Conservation (phyloP, 148 eudicot species). For the Chenopodium berlandieri region DNA sequence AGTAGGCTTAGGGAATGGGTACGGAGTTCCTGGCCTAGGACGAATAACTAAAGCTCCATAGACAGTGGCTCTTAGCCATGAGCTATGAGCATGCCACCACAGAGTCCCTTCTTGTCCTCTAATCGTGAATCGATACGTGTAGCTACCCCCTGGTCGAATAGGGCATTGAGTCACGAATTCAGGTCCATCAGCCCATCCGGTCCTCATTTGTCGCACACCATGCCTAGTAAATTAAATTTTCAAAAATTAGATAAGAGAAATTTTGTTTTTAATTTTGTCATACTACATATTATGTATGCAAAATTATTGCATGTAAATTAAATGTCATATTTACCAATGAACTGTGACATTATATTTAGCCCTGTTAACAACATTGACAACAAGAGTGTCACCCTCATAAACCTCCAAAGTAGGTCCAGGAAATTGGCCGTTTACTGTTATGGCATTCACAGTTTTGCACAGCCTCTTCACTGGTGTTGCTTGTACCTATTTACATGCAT, state of each 20-base stretch:
- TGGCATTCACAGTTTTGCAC: conserved; percentile 54
- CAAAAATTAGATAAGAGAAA: background rate
- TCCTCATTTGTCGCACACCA: conserved; percentile 82
- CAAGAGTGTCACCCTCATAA: conserved; percentile 67
- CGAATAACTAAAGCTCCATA: conserved; percentile 83
- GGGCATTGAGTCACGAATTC: conserved; percentile 97
- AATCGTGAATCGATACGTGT: conserved; percentile 75
- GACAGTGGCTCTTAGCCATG: conserved; percentile 94
- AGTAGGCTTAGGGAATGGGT: conserved; percentile 77
- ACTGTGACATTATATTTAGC: conserved; percentile 82
- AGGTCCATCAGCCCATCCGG: conserved; percentile 99
- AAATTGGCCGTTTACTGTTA: conserved; percentile 72
- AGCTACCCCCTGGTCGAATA: conserved; percentile 79
- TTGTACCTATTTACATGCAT: conserved; percentile 50
- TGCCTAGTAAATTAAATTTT: conserved; percentile 44
- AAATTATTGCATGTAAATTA: conserved; percentile 18
- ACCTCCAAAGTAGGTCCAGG: conserved; percentile 82
- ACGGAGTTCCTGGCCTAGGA: conserved; percentile 70
- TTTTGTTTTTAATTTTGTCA: too few relatives aligned
- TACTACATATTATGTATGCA: background rate
- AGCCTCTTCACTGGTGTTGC: conserved; percentile 77
- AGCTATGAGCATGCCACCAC: conserved; percentile 99
- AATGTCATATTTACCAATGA: conserved; percentile 65
- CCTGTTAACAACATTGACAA: conserved; percentile 61
- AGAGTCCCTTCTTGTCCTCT: conserved; percentile 89